Base-by-base conservation (phyloP, 2,329 filamentous ascomycete species). In the Fusarium miscanthi region DNA sequence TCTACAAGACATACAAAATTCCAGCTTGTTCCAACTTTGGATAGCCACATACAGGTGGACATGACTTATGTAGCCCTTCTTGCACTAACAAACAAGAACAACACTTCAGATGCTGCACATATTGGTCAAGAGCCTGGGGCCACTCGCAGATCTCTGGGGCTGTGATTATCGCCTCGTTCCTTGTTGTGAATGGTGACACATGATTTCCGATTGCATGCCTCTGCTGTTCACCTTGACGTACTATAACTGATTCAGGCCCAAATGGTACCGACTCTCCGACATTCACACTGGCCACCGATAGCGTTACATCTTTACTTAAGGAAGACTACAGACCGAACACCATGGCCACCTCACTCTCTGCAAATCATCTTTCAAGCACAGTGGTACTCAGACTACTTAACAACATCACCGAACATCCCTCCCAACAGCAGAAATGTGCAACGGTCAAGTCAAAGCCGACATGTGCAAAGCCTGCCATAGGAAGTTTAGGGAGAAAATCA, bases 221-320 rank as follows among this genome's bases (percentile, higher is more conserved):
- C 0, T 4, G 6, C 17, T 31, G 1, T 31, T 17, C 45, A 3
- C 10, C 14, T 13, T n/a, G 19, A 5, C 21, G 14, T 6, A 2
- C 14, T 11, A 30, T 6, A 2, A 12, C 45, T n/a, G 27, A 48
- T 12, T 48, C 27, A n/a, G 0, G 4, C 6, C 2, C 7, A n/a
- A 31, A 17, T 6, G 6, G 2, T 17, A 12, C 14, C 2, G 0
- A 3, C 2, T 14, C 3, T n/a, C 2, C 8, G 16, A 0, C 7
- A n/a, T 48, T 48, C 27, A 48, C 14, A 3, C 4, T 17, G 10
- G 9, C 1, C 13, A 0, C 21, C 6, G 13, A n/a, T 6, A 2
- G 5, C 13, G 10, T 9, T 8, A 12, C 14, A 6, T n/a, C 21
- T 31, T 6, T 48, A 48, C 21, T 48, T 48, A 48, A 46, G 3